Base-by-base conservation (phyloP, 345 rosid genomes). In the Mercurialis annua region DNA sequence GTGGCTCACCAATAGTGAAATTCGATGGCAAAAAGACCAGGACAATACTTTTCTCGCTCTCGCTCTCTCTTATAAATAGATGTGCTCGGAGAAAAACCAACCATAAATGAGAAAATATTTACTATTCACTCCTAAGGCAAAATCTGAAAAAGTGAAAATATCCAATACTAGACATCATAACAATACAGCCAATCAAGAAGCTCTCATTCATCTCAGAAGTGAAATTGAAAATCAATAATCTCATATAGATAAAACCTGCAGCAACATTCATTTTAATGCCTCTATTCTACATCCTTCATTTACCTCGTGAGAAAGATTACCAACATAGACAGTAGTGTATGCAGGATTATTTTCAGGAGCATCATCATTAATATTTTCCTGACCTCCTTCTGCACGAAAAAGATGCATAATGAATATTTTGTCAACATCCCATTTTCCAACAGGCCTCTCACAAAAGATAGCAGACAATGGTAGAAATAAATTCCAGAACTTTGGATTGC, bases 261-360 rank as follows among this genome's bases (percentile, higher is more conserved):
- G 24, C n/a, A 24, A 59, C 21, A 55, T 36, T 17, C 38, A 30
- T 36, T 26, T 61, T 10, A 31, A 16, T 68, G 36, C 42, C 42
- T 52, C 48, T 23, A 20, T 61, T 20, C 51, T 24, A 5, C 42
- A 51, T 54, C 57, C 40, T 29, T 42, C 18, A 30, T 44, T 43
- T 65, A 80, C 84, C 82, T 79, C 83, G 54, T 81, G 81, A 58
- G 75, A 76, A 74, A 82, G 80, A 49, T 79, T 79, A 42, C 86
- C 86, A 38, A 82, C 86, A 44, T 79, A 82, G 43, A 82, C 86
- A 66, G 86, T 82, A 15, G 86, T 82, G 72, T 82, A 82, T 47
- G 77, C 77, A 29, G 75, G 50, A 56, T 77, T 82, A 58, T 62
- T 82, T 73, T 82, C 86, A 4, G 81, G 80, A 49, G 83, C 76